Conservation (phyloP, 306 rosid genomes). For the Senna siamea region DNA sequence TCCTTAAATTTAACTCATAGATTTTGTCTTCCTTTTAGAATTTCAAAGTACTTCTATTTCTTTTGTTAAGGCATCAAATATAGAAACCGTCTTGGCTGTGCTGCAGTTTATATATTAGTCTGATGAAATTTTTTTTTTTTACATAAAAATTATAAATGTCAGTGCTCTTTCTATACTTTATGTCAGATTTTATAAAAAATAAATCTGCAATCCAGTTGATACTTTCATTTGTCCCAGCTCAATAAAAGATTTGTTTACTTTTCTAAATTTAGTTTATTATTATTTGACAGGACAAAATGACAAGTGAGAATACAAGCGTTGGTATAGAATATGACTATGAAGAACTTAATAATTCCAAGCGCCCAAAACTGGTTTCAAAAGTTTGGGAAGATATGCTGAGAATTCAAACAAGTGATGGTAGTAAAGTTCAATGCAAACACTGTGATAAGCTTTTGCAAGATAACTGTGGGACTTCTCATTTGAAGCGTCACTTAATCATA, state of each 20-base stretch:
- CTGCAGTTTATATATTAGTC: background rate
- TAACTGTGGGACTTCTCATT: conserved; percentile 63
- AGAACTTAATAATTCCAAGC: conserved; percentile 46
- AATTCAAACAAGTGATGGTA: conserved; percentile 49
- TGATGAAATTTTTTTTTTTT: conserved; percentile 12
- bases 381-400: conserved; percentile 61
- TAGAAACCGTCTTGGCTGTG: background rate
- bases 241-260: conserved; percentile 14
- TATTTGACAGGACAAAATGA: conserved; percentile 44
- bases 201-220: conserved; percentile 11
- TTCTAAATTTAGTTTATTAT: conserved; percentile 39
- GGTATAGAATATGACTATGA: conserved; percentile 49
- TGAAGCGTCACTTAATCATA: conserved; percentile 54
- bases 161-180: background rate
- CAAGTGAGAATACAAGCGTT: conserved; percentile 39
- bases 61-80: conserved; percentile 3
- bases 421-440: conserved; percentile 52
- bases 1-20: conserved; percentile 3
- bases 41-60: conserved; percentile 23
- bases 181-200: background rate
- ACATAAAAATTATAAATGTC: background rate
- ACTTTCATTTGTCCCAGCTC: background rate
- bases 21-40: conserved; percentile 28
- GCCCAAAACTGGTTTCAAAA: conserved; percentile 51
- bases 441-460: conserved; percentile 55